These are phyloP conservation scores for Wickerhamiella azymoides DNA, from an alignment of 805 yeast species.

Conservation along the genomic window DNA sequence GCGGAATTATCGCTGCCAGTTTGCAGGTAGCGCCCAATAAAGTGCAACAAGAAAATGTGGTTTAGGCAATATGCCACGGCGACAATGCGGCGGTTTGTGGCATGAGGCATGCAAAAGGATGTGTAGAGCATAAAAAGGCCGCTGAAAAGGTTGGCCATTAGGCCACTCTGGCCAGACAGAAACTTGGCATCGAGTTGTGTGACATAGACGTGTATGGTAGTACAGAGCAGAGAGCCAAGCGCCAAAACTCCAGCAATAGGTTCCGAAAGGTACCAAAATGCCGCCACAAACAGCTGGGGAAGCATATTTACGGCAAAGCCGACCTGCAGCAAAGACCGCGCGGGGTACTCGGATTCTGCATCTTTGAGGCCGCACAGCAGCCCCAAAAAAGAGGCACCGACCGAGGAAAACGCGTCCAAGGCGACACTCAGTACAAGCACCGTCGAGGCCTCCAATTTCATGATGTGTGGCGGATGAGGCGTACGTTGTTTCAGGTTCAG, in stretches of 20 bases:
- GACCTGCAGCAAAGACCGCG: slow-evolving; percentile 67
- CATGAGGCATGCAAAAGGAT: background rate
- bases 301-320: slow-evolving; percentile 71
- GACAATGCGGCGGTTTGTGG: background rate
- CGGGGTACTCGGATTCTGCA: slow-evolving; percentile 66
- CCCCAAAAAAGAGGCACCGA: slow-evolving; percentile 8
- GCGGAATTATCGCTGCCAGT: slow-evolving; percentile 11
- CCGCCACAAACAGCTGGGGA: slow-evolving; percentile 53
- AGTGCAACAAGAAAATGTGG: slow-evolving; percentile 10
- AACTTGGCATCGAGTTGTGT: slow-evolving; percentile 34
- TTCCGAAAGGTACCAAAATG: slow-evolving; percentile 19
- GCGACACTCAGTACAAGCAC: slow-evolving; percentile 2
- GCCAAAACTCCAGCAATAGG: slow-evolving; percentile 32
- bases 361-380: slow-evolving; percentile 58
- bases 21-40: slow-evolving; percentile 9
- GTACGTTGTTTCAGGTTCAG: no score
- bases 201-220: slow-evolving; percentile 80
- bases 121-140: slow-evolving; percentile 14
- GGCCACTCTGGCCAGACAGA: slow-evolving; percentile 14
- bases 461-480: background rate
- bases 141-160: slow-evolving; percentile 9
- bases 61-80: slow-evolving; percentile 4
- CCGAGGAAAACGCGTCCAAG: background rate
- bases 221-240: slow-evolving; percentile 51
- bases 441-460: slow-evolving; percentile 1